phyloP scores from a whole-genome alignment of 768 basidiomycete species.

The Artomyces pyxidatus region DNA sequence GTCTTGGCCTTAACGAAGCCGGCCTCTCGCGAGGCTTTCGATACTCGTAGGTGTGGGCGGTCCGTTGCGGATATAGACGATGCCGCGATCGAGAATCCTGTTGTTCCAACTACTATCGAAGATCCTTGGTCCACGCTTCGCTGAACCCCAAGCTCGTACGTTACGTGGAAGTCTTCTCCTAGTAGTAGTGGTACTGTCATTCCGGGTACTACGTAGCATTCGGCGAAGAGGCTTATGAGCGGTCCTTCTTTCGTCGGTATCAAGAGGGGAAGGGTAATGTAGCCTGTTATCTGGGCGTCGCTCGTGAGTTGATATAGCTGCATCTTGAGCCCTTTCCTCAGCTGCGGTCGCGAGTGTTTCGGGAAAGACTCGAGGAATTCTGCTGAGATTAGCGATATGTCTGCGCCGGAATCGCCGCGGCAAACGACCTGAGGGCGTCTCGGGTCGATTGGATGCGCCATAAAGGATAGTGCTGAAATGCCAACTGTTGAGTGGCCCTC shows the following conservation, averaged over 20 bases:
- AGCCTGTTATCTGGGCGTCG: neutral
- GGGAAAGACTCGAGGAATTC: neutral
- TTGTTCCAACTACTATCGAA: constrained; percentile 1
- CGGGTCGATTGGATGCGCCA: neutral
- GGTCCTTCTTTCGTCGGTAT: neutral
- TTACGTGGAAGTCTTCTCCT: constrained; percentile 23
- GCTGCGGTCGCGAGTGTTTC: neutral
- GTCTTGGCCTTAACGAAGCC: neutral
- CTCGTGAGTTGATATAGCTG: neutral
- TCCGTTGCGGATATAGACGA: neutral
- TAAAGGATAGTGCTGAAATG: neutral
- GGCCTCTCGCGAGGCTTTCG: neutral
- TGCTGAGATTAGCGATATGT: neutral
- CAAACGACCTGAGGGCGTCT: neutral
- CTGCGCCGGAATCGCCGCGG: neutral
- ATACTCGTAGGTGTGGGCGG: neutral
- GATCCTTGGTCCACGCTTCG: constrained; percentile 6
- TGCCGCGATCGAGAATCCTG: neutral
- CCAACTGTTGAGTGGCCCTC: neutral
- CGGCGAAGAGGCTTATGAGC: constrained; percentile 5
- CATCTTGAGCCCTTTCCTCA: neutral
- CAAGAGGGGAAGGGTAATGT: neutral
- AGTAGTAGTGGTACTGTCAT: constrained; percentile 23
- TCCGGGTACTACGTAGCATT: constrained; percentile 20
- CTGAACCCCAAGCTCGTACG: constrained; percentile 17